phyloP scores from a whole-genome alignment of 2,329 filamentous ascomycete genomes.

The Fusarium xylarioides region DNA sequence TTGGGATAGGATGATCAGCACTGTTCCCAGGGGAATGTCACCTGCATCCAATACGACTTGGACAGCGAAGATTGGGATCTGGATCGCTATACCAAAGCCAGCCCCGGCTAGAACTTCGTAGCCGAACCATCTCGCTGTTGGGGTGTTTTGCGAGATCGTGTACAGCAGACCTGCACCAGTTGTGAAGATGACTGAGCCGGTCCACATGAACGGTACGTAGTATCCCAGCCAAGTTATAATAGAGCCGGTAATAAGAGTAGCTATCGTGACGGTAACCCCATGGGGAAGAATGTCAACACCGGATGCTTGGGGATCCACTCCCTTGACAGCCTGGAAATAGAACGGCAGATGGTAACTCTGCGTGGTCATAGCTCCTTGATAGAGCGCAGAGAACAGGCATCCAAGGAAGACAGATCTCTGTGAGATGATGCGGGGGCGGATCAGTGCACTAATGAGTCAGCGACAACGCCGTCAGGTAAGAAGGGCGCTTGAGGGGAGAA shows the following conservation, averaged over 20 bases:
- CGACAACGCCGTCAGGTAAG: not conserved
- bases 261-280: conserved; percentile 22
- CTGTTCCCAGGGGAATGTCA: conserved; percentile 56
- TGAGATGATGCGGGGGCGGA: conserved; percentile 24
- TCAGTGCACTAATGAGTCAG: conserved; percentile 17
- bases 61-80: conserved; percentile 53
- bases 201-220: conserved; percentile 38
- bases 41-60: conserved; percentile 52
- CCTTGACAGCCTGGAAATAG: conserved; percentile 41
- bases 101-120: conserved; percentile 55
- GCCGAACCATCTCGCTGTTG: conserved; percentile 52
- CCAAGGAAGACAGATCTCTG: conserved; percentile 24
- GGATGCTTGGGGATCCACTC: conserved; percentile 15
- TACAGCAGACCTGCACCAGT: conserved; percentile 21
- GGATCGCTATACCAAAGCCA: conserved; percentile 54
- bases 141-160: conserved; percentile 44
- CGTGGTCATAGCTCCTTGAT: conserved; percentile 35
- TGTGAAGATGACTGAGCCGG: conserved; percentile 25
- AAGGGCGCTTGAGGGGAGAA: not conserved
- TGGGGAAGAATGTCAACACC: conserved; percentile 33
- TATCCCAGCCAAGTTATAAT: conserved; percentile 23
- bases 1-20: conserved; percentile 56
- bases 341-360: conserved; percentile 33
- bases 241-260: conserved; percentile 19
- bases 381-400: conserved; percentile 29